Base-by-base conservation (phyloP, 2,329 filamentous ascomycete genomes). In the Orbilia quercus region DNA sequence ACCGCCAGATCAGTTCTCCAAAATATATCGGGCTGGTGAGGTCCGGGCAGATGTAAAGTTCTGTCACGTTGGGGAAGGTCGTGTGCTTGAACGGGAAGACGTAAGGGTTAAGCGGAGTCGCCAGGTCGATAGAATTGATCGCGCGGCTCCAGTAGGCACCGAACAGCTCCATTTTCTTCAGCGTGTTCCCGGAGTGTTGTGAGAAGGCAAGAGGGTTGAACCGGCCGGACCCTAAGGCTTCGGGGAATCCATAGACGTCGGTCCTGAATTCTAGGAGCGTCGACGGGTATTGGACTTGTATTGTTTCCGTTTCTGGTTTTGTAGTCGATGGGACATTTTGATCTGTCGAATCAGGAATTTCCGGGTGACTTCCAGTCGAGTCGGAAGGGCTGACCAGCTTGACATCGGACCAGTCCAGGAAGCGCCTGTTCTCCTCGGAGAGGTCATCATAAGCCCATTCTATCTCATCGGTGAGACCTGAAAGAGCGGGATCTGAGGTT, bases 151-250 rank as follows among this genome's bases (percentile, higher is more conserved):
- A n/a, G n/a, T 51, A 44, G n/a, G 44, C 20, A 12, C 63, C 53
- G 25, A 59, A 58, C 18, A 67, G n/a, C 9, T 25, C 63, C 12
- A 67, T 12, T 22, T 58, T 67, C 16, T 28, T 51, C 2, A 67
- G 12, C 11, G 63, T 59, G 3, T 20, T 53, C 7, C 45, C 18
- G 3, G 63, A 58, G 6, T 50, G 36, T 31, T 67, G 63, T 4
- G 59, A 22, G 6, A 50, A 38, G 20, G 22, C 36, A 20, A 59
- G 40, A 0, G 63, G 63, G 22, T 67, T 67, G 53, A 59, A 59
- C 20, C 40, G 28, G 34, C 36, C 18, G 16, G 42, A 25, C 7
- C 25, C 34, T 1, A 53, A 50, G 20, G 44, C 36, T 36, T 51
- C 38, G 2, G 20, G 22, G 22, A 51, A 18, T 7, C 51, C 47